Conservation (phyloP, 2,329 filamentous ascomycete genomes). For the Trichoderma hamatum region DNA sequence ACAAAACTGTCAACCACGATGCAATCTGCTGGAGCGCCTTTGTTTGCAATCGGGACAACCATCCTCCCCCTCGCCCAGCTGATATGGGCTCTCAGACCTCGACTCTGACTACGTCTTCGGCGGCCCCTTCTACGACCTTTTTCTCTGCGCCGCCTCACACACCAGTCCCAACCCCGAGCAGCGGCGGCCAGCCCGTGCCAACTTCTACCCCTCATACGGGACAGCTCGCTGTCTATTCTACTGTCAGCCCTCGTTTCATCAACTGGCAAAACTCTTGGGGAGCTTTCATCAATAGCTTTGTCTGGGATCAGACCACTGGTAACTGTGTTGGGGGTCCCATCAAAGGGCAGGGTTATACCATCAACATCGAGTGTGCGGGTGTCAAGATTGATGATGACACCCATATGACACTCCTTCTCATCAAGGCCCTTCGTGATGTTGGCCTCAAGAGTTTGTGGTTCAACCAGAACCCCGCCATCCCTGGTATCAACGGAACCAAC, state of each 20-base stretch:
- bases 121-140: slow-evolving; percentile 40
- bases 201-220: slow-evolving; percentile 38
- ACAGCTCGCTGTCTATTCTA: slow-evolving; percentile 38
- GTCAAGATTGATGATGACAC: slow-evolving; percentile 45
- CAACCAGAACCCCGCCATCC: slow-evolving; percentile 45
- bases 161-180: slow-evolving; percentile 32
- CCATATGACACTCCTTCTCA: slow-evolving; percentile 45
- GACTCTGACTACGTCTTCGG: slow-evolving; percentile 39
- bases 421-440: slow-evolving; percentile 45
- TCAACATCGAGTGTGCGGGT: slow-evolving; percentile 44
- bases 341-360: slow-evolving; percentile 42
- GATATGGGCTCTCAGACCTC: slow-evolving; percentile 44
- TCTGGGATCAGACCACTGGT: slow-evolving; percentile 45
- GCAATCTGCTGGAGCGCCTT: slow-evolving; percentile 47
- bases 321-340: slow-evolving; percentile 40
- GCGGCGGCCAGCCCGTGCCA: slow-evolving; percentile 38
- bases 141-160: slow-evolving; percentile 38
- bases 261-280: slow-evolving; percentile 46
- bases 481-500: slow-evolving; percentile 38
- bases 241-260: slow-evolving; percentile 45
- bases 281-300: slow-evolving; percentile 45
- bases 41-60: slow-evolving; percentile 45
- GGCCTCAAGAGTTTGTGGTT: slow-evolving; percentile 46
- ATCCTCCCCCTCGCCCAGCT: slow-evolving; percentile 40
- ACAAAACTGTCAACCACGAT: slow-evolving; percentile 44